Base-by-base conservation (phyloP, 139 green algal species). In the Ulvella scutata region DNA sequence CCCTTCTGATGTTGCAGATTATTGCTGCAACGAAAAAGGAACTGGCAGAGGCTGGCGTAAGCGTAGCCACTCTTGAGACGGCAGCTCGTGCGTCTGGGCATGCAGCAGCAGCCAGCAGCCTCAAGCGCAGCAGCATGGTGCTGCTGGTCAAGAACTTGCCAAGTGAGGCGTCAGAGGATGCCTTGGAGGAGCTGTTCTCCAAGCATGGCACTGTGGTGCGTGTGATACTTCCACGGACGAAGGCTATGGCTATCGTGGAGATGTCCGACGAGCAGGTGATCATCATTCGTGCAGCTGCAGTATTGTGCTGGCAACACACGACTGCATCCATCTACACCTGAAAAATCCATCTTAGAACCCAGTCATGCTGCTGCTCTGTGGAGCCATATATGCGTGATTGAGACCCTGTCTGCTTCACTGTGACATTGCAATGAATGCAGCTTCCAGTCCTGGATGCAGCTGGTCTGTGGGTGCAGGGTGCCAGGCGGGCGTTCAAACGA, bases 101-200 rank as follows among this genome's bases (percentile, higher is more conserved):
- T 43, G 78, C 82, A n/a, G 38, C 74, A 3, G 74, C 43, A 28
- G 75, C 38, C 4, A 62, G 43, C 29, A 39, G 72, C 3, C 86
- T 94, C 3, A 75, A 84, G 9, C 89, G 94, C 72, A 91, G 78
- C 60, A 36, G 79, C 61, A 86, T 61, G 3, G 82, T 80, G 23
- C 81, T 99, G 38, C 81, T 98, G 7, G 84, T 98, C 7, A 98
- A 99, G 89, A 99, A 99, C 80, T 76, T 99, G 85, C 94, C 95
- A 0, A 98, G 90, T 79, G 74, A 43, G 0, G 59, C 84, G 13
- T 83, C 83, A 20, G 80, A 88, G 73, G 81, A 87, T 13, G 92
- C 93, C 74, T 77, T 97, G 43, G 9, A 76, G 40, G 79, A 82
- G 38, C 60, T 94, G 67, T 91, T 96, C 75, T 78, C 79, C 2